Percentiles rank a stretch among this genome's conserved stretches.
These are phyloP conservation scores for Colletotrichum sp. DNA, from an alignment of 2,329 filamentous ascomycete genomes.

Conservation along the genomic window DNA sequence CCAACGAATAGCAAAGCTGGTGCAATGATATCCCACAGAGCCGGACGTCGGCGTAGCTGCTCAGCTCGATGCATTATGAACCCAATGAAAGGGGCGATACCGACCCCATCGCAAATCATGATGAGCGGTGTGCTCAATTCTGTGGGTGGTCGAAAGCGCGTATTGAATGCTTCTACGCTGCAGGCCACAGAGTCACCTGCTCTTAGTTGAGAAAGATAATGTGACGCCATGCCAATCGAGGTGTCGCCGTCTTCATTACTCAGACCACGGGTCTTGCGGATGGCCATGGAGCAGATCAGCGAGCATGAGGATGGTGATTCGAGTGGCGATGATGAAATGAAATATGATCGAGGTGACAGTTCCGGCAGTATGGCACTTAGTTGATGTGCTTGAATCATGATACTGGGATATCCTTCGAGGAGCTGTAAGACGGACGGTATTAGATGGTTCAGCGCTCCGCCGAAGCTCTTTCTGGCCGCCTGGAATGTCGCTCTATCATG, in stretches of 20 bases:
- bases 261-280: neutral
- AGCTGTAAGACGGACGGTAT: neutral
- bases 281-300: neutral
- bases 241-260: neutral
- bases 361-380: neutral
- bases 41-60: neutral
- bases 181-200: neutral
- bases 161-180: neutral
- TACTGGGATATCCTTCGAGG: neutral
- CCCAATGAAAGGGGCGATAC: neutral
- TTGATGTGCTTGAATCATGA: rapidly evolving
- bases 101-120: neutral
- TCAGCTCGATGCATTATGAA: neutral
- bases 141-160: neutral
- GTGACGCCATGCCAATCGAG: neutral
- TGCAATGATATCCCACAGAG: neutral
- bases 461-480: neutral
- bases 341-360: neutral
- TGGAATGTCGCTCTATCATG: neutral
- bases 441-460: neutral
- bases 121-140: neutral
- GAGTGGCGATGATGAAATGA: neutral
- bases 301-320: neutral
- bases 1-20: neutral
- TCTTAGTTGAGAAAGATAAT: neutral